These are phyloP conservation scores for Halophytophthora batemanensis DNA, from an alignment of 352 stramenopile genomes.

Conservation along the genomic window DNA sequence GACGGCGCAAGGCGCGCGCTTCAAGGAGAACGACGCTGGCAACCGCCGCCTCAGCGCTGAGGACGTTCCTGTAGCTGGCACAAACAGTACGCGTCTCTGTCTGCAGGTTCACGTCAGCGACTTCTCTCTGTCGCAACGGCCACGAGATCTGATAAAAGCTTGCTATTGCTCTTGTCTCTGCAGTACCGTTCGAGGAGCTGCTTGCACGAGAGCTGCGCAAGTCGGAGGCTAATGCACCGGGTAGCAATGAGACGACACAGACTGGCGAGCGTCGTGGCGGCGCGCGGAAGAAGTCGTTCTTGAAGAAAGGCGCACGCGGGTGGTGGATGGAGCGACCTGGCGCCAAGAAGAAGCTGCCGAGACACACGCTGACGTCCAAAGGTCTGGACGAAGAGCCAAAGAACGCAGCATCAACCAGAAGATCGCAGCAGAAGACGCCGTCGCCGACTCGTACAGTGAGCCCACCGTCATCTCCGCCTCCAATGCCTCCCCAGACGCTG, in stretches of 20 bases:
- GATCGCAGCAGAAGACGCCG: background rate
- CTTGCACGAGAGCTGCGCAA: constrained; percentile 61
- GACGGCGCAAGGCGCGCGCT: constrained; percentile 5
- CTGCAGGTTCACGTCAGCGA: background rate
- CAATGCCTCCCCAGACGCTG: constrained; percentile 9
- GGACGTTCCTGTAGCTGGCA: constrained; percentile 15
- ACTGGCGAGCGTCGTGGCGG: background rate
- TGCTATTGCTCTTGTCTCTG: constrained; percentile 1
- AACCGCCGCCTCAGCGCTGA: constrained; percentile 17
- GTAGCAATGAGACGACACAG: background rate
- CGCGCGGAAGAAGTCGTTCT: constrained; percentile 48
- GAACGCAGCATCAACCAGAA: background rate
- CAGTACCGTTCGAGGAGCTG: constrained; percentile 70
- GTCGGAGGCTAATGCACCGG: constrained; percentile 11
- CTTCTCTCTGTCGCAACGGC: background rate
- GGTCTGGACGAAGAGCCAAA: constrained; percentile 20
- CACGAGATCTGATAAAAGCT: background rate
- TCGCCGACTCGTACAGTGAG: background rate
- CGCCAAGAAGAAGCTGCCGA: constrained; percentile 49
- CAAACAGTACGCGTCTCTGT: constrained; percentile 13
- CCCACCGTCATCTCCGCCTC: background rate
- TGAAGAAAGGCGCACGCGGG: constrained; percentile 71
- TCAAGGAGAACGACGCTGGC: constrained; percentile 25
- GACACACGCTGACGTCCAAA: constrained; percentile 59
- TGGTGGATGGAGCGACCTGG: constrained; percentile 79